Base-by-base conservation (phyloP, 495 filamentous ascomycete genomes). In the Jackrogersella minutella region DNA sequence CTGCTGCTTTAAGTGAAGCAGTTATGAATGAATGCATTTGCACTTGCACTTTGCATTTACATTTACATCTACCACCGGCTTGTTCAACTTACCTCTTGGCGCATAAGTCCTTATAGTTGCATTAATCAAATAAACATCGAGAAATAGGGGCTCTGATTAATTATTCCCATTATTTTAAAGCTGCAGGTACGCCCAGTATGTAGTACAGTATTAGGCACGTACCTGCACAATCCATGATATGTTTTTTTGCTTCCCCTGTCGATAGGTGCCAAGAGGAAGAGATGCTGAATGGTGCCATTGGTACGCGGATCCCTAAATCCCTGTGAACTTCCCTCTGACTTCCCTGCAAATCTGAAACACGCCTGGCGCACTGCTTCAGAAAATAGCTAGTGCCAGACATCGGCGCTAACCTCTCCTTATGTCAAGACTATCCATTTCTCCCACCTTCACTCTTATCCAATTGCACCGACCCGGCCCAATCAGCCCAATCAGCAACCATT, bases 321-420 rank as follows among this genome's bases (percentile, higher is more conserved):
- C 61, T 69, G 66, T 56, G 56, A 64, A 41, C 61, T 33, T 66
- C 62, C 47, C 26, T 60, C 24, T 56, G 16, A 33, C 28, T 41
- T 47, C 66, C 72, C 56, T 71, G 59, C 68, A 63, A 70, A 59
- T 58, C 44, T 74, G 72, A 74, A 74, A 74, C 72, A 50, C 49
- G 72, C 70, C 72, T 73, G 72, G 69, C 40, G 72, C 72, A 68
- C 19, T 72, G 72, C 69, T 72, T 70, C 72, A 74, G 72, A 74
- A 70, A 64, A 62, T 55, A 64, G 54, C 59, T 66, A 58, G 56
- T 49, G 34, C 62, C 39, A 70, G 62, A 65, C 59, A 63, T 65
- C 62, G 66, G 70, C 70, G 70, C 70, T 70, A 73, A 66, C 24
- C 66, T 69, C 53, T 55, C 54, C 61, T 56, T 52, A 46, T 47